Evolutionary conservation across 1,284 basidiomycete species (phyloP), one percentile per base, ranked within the genome.

Genomic region (Ustilago shanxiensis): DNA sequence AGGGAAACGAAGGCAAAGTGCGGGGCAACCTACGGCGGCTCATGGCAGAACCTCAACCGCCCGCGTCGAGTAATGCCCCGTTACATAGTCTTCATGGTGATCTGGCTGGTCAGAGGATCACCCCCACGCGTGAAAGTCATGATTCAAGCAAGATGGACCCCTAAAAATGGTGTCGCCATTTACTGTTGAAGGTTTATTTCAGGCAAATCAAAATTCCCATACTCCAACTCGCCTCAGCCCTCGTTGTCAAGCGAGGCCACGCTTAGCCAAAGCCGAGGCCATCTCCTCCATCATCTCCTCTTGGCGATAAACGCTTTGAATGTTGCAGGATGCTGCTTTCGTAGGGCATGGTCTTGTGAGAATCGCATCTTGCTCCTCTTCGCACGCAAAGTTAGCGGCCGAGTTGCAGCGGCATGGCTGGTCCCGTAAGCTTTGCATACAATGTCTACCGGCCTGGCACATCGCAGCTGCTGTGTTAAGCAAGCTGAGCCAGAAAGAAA

Each of bases 241-340:
- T 28, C 26, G 14, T 24, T 56, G 37, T 56, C 39, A 56, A 56
- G 54, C 54, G 54, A 56, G 54, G 24, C 35, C 52, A 54, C 35
- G 52, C 52, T 54, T 54, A 54, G 31, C 33, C 52, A 54, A 54
- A 54, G 52, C 39, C 54, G 54, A 56, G 35, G 39, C 26, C 26
- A 11, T 16, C 26, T 16, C 20, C 47, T 26, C 33, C 13, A 54
- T 54, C 35, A 20, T 20, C 52, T 11, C 39, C 52, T 44, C 54
- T 56, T 56, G 54, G 54, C 54, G 37, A n/a, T 6, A 41, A 20
- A n/a, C 0, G 20, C n/a, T 7, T 9, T 49, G 47, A 49, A 14
- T 14, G 24, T 20, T 28, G 47, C 22, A 22, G 11, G 5, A 26
- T 49, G 47, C 10, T 49, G 24, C 47, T 20, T 22, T 5, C 51